Base-by-base conservation (phyloP, 2,329 filamentous ascomycete genomes). In the Podosphaera xanthii region DNA sequence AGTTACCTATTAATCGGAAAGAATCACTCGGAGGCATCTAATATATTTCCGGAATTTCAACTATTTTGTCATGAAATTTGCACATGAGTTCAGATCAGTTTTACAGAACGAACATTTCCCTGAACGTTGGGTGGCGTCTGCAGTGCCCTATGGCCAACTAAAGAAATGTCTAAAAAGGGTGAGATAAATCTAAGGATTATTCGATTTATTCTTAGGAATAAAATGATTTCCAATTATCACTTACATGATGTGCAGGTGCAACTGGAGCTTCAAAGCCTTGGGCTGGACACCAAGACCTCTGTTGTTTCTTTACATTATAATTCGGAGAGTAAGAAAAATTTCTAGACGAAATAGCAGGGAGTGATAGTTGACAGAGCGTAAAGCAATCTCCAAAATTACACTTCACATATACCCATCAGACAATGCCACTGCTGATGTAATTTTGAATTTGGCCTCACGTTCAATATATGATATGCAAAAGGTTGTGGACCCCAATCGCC, bases 161-260 rank as follows among this genome's bases (percentile, higher is more conserved):
- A 94, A 94, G 72, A 94, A 94, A 73, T 87, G 86, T 71, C 83
- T 94, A 68, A 91, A 90, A 68, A 83, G 83, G 68, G 83, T 94
- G 14, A 34, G 56, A 33, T 57, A 80, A 12, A 3, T 44, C 5
- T 44, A 4, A 44, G 5, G 10, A 12, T 12, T 12, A 44, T 44
- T 44, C 10, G 40, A 44, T 4, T 7, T 44, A 12, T 12, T 14
- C 3, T 44, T 14, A 44, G 40, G 3, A 44, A 12, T 56, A 10
- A 2, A 36, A 38, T 52, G 4, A 14, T 52, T n/a, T 46, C 42
- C 8, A 35, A 12, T 14, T 42, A 57, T 12, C n/a, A n/a, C 33
- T 55, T 12, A 56, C 59, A 5, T 53, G n/a, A 12, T 40, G 49
- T 38, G 33, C 38, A 63, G 62, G 60, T 61, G 22, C 59, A 83